phyloP scores from a whole-genome alignment of 2,329 filamentous ascomycete species.

The Neospermospora avenae region DNA sequence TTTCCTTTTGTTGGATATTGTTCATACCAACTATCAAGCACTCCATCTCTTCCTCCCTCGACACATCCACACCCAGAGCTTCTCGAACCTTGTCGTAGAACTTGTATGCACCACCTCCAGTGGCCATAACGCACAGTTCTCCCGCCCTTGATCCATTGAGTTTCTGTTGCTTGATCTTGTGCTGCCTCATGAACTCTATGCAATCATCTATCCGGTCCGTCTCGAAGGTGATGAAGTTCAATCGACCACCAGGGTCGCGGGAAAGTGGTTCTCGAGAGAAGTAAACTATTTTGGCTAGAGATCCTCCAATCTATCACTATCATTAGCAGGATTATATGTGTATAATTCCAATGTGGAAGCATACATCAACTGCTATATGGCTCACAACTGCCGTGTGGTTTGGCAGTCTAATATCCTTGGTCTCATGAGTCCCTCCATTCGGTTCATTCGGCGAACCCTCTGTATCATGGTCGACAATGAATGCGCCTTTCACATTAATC shows the following conservation, averaged over 20 bases:
- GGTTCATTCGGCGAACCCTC: slow-evolving; percentile 44
- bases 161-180: slow-evolving; percentile 77
- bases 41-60: slow-evolving; percentile 97
- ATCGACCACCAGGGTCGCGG: slow-evolving; percentile 75
- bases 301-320: slow-evolving; percentile 76
- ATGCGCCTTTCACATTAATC: slow-evolving; percentile 95
- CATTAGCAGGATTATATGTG: slow-evolving; percentile 11
- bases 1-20: neutral
- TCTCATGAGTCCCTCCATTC: slow-evolving; percentile 60
- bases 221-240: slow-evolving; percentile 96
- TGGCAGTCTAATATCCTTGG: slow-evolving; percentile 90
- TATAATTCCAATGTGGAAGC: slow-evolving; percentile 31
- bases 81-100: slow-evolving; percentile 90
- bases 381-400: slow-evolving; percentile 94
- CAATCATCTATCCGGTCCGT: slow-evolving; percentile 92
- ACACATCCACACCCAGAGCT: slow-evolving; percentile 79
- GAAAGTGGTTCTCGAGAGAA: slow-evolving; percentile 86
- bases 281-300: slow-evolving; percentile 93
- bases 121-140: slow-evolving; percentile 89
- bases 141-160: slow-evolving; percentile 69
- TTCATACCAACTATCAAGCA: slow-evolving; percentile 82
- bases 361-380: slow-evolving; percentile 93
- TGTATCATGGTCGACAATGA: slow-evolving; percentile 84
- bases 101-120: slow-evolving; percentile 92
- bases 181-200: slow-evolving; percentile 82